A percentile compares a stretch with the other conserved stretches of the same genome.
These are phyloP conservation scores for Durotheca rogersii DNA, from an alignment of 495 filamentous ascomycete species.

Conservation along the genomic window DNA sequence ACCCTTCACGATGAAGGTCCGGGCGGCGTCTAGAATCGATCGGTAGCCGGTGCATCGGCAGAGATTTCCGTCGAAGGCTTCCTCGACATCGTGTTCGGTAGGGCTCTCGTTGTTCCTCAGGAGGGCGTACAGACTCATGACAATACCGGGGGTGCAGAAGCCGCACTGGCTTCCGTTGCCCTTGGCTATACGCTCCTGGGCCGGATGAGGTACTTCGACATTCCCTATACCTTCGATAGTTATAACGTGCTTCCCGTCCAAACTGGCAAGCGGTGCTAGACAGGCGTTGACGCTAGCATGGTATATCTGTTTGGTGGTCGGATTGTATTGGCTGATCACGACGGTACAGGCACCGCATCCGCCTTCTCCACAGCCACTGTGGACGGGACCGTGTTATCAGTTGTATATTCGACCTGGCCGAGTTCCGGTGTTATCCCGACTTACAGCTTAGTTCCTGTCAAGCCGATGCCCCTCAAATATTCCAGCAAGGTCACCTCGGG, in stretches of 20 bases:
- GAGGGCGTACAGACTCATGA: constrained; percentile 90
- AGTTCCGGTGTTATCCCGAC: constrained; percentile 18
- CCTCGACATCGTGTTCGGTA: constrained; percentile 74
- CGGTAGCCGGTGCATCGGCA: constrained; percentile 95
- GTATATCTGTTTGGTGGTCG: constrained; percentile 85
- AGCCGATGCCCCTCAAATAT: constrained; percentile 84
- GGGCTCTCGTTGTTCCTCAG: constrained; percentile 70
- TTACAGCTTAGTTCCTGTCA: constrained; percentile 70
- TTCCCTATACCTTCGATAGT: constrained; percentile 97
- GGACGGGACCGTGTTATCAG: constrained; percentile 25
- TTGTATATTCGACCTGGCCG: constrained; percentile 20
- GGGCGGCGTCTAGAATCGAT: constrained; percentile 89
- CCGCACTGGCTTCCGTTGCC: constrained; percentile 67
- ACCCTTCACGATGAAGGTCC: constrained; percentile 61
- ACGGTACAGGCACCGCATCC: constrained; percentile 98
- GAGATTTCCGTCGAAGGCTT: constrained; percentile 92
- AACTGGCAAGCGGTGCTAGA: constrained; percentile 83
- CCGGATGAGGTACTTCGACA: constrained; percentile 80
- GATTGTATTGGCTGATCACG: constrained; percentile 89
- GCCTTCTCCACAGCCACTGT: constrained; percentile 87
- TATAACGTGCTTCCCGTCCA: constrained; percentile 98
- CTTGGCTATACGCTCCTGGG: constrained; percentile 88
- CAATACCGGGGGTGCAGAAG: constrained; percentile 96
- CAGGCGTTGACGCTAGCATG: constrained; percentile 95
- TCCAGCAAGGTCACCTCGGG: constrained; percentile 92